Evolutionary conservation across 331 rosid genomes (phyloP).

Genomic region (Acacia concinna): DNA sequence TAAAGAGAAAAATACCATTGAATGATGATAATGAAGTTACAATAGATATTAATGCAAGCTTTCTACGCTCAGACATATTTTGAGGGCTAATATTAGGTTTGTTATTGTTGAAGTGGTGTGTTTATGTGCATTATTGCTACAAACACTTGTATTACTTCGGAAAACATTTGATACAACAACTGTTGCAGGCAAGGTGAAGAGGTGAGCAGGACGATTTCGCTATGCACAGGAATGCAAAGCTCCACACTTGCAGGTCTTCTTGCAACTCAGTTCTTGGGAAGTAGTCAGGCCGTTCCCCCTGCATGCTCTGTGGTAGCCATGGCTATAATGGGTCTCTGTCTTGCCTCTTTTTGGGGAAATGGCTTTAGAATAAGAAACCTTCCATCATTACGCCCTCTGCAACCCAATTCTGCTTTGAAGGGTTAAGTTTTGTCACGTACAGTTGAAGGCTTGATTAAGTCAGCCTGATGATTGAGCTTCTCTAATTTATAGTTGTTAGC

Average conservation of each 20-base stretch:
- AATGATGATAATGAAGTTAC: neutral
- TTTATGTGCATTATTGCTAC: neutral
- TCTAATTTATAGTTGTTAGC: neutral
- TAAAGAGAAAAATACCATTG: neutral
- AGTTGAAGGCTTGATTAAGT: neutral
- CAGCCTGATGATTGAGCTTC: neutral
- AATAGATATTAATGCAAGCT: neutral
- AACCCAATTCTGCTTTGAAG: conserved; percentile 48
- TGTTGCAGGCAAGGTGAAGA: conserved; percentile 76
- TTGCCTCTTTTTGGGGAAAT: conserved; percentile 91
- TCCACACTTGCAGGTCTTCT: conserved; percentile 96
- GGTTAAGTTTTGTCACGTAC: conserved; percentile 29
- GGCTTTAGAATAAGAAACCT: conserved; percentile 71
- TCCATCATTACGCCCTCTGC: conserved; percentile 39
- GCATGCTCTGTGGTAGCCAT: conserved; percentile 93
- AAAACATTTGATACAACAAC: conserved; percentile 13
- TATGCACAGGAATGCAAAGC: conserved; percentile 99
- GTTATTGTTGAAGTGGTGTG: neutral
- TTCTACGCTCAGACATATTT: neutral
- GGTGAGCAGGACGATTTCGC: conserved; percentile 73
- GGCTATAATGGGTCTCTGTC: conserved; percentile 97
- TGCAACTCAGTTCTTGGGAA: conserved; percentile 89
- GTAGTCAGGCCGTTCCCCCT: conserved; percentile 91
- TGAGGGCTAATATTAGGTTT: neutral
- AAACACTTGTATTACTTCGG: conserved; percentile 1